Evolutionary conservation across 495 filamentous ascomycete species (phyloP).

Genomic region (Rostrohypoxylon terebratum): DNA sequence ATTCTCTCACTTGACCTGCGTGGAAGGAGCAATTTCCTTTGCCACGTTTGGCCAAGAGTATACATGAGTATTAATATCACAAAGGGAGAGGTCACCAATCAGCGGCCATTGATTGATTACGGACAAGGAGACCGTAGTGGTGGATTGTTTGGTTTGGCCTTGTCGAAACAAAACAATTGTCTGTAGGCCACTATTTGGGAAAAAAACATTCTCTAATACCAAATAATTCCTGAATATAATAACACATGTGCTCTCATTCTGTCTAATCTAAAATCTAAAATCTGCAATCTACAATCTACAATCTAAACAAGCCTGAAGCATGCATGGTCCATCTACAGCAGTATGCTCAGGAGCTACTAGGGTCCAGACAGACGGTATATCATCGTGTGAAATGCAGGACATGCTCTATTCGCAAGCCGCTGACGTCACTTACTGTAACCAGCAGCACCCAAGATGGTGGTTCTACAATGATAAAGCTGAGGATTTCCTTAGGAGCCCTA

Average conservation of each 20-base stretch:
- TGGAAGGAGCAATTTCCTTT: no score
- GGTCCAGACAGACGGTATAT: neutral
- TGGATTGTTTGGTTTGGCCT: neutral
- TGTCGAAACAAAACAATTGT: constrained; percentile 4
- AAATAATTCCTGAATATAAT: no score
- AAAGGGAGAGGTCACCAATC: neutral
- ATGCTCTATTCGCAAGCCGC: neutral
- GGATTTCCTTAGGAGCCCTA: neutral
- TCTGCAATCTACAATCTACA: no score
- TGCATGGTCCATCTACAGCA: neutral
- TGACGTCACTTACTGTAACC: neutral
- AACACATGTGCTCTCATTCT: no score
- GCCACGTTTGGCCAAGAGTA: no score
- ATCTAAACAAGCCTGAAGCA: no score
- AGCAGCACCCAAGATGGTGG: constrained; percentile 1
- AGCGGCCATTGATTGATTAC: neutral
- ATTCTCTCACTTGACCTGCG: no score
- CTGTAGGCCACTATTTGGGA: neutral
- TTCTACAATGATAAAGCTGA: neutral
- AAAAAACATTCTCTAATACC: no score
- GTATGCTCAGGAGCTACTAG: neutral
- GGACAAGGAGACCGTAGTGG: neutral
- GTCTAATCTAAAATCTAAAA: no score
- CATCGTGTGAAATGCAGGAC: neutral
- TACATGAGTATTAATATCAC: neutral